Evolutionary conservation across 805 yeast genomes (phyloP).

Genomic region (Nakazawaea molendinolei): DNA sequence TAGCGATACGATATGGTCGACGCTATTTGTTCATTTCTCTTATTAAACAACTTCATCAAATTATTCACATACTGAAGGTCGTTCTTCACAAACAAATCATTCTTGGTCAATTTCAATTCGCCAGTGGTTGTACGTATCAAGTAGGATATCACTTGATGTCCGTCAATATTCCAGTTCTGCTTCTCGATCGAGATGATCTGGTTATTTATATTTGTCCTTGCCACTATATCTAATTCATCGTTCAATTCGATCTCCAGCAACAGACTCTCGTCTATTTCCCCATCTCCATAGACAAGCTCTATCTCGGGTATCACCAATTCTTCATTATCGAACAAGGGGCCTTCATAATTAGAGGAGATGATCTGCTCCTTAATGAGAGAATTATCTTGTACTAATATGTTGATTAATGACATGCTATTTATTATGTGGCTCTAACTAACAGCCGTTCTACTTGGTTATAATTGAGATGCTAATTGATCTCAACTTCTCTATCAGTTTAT

Average conservation of each 20-base stretch:
- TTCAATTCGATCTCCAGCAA: constrained; percentile 6
- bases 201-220: constrained; percentile 1
- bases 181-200: constrained; percentile 7
- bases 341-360: constrained; percentile 6
- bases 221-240: constrained; percentile 3
- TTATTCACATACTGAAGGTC: constrained; percentile 18
- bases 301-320: constrained; percentile 5
- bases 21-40: constrained; percentile 16
- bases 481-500: too few relatives aligned
- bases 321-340: background rate
- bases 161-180: constrained; percentile 10
- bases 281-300: constrained; percentile 14
- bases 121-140: constrained; percentile 2
- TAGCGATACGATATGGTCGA: too few relatives aligned
- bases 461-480: too few relatives aligned
- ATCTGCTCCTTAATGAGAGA: constrained; percentile 3
- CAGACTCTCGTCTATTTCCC: constrained; percentile 6
- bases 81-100: constrained; percentile 11
- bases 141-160: constrained; percentile 6
- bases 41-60: constrained; percentile 17
- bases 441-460: background rate
- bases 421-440: background rate
- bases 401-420: constrained; percentile 9
- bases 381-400: constrained; percentile 7
- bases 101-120: constrained; percentile 8